Evolutionary conservation across 164 flowering plant species (phyloP).

Genomic region (Cinnamomum chago): DNA sequence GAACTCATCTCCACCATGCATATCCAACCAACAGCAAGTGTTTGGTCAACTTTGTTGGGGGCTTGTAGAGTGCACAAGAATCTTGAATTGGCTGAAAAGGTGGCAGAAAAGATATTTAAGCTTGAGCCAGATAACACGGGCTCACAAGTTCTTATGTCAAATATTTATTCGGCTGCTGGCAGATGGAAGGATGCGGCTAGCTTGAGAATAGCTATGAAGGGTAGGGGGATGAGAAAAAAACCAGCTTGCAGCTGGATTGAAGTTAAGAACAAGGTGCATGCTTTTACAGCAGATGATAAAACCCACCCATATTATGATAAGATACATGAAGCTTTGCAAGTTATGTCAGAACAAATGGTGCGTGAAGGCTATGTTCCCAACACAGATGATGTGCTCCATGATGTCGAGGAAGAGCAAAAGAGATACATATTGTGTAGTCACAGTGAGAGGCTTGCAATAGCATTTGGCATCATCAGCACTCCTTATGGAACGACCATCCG

Average conservation of each 20-base stretch:
- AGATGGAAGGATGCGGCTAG: conserved; percentile 75
- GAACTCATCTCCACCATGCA: conserved; percentile 51
- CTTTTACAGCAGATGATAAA: conserved; percentile 65
- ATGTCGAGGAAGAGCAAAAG: conserved; percentile 78
- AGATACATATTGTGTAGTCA: conserved; percentile 37
- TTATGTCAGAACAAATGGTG: conserved; percentile 58
- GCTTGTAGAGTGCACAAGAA: conserved; percentile 79
- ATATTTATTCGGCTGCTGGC: conserved; percentile 55
- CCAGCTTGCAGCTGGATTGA: conserved; percentile 93
- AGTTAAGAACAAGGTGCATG: conserved; percentile 54
- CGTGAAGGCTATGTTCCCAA: conserved; percentile 67
- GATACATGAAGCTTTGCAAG: conserved; percentile 46
- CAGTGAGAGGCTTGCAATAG: conserved; percentile 69
- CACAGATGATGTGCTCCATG: conserved; percentile 62
- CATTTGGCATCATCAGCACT: conserved; percentile 64
- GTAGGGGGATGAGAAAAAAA: conserved; percentile 53
- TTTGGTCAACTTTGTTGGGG: conserved; percentile 67
- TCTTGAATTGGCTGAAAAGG: conserved; percentile 62
- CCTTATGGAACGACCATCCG: conserved; percentile 60
- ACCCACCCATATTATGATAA: conserved; percentile 55
- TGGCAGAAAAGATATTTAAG: conserved; percentile 43
- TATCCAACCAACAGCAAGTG: conserved; percentile 43
- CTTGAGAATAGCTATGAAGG: conserved; percentile 46
- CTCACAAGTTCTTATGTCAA: conserved; percentile 62
- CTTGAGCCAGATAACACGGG: conserved; percentile 65